phyloP scores from a whole-genome alignment of 257 asterid genomes.

The Jaltomata sinuosa region DNA sequence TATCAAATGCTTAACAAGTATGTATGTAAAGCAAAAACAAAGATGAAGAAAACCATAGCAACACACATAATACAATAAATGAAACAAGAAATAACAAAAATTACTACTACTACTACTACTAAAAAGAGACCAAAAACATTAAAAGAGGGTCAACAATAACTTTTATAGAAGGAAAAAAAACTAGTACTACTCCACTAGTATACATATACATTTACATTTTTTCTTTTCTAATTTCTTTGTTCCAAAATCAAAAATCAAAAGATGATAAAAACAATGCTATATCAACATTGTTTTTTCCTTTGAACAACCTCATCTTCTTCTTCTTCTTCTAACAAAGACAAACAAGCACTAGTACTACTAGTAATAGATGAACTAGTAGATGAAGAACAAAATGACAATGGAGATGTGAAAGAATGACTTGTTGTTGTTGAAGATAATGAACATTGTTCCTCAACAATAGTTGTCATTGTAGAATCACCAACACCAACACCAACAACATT shows the following conservation, averaged over 20 bases:
- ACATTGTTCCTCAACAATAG: conserved; percentile 8
- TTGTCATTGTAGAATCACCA: conserved; percentile 1
- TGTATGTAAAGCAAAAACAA: no score
- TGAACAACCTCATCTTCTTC: conserved; percentile 17
- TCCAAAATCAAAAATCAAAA: conserved; percentile 8
- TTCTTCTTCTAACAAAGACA: conserved; percentile 26
- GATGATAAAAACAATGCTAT: neutral
- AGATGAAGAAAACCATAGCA: no score
- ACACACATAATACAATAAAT: no score
- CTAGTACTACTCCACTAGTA: neutral
- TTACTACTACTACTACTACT: neutral
- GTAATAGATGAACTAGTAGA: conserved; percentile 13
- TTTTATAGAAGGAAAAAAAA: neutral
- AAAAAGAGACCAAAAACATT: neutral
- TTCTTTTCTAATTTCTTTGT: neutral
- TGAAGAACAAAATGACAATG: conserved; percentile 50
- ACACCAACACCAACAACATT: neutral
- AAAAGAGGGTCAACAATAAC: neutral
- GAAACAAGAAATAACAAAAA: neutral
- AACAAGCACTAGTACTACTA: conserved; percentile 12
- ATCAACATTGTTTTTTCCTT: conserved; percentile 6
- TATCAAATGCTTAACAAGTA: no score
- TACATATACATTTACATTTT: neutral
- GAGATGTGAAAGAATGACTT: conserved; percentile 50
- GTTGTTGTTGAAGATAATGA: conserved; percentile 21